Percentiles rank a stretch among this genome's conserved stretches.
Conservation (phyloP, 768 basidiomycete species). For the Auricularia cornea region DNA sequence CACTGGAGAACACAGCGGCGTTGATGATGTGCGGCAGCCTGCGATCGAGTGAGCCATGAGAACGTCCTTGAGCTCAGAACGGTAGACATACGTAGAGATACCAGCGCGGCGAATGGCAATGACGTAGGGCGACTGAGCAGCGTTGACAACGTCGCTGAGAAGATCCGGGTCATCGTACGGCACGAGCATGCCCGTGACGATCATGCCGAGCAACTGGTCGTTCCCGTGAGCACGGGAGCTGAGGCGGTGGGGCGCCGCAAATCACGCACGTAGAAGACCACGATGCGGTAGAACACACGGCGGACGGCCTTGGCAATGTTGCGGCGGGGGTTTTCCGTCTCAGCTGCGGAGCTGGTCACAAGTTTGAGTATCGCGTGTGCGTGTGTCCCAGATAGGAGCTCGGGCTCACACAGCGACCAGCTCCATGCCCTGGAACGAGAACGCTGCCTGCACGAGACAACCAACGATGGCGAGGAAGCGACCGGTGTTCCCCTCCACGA, state of each 20-base stretch:
- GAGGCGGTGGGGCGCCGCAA: neutral
- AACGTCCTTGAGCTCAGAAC: neutral
- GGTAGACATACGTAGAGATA: slow-evolving; percentile 41
- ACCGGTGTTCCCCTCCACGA: slow-evolving; percentile 17
- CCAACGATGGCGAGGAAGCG: slow-evolving; percentile 33
- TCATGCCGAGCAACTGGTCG: slow-evolving; percentile 53
- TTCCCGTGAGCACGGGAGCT: neutral
- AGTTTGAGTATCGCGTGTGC: neutral
- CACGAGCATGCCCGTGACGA: slow-evolving; percentile 75
- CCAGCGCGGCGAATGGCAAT: slow-evolving; percentile 70
- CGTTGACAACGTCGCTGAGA: slow-evolving; percentile 45
- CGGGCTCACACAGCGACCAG: slow-evolving; percentile 52
- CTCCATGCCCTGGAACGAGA: slow-evolving; percentile 75
- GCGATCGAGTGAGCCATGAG: neutral
- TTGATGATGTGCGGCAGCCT: slow-evolving; percentile 65
- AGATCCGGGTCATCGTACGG: slow-evolving; percentile 53
- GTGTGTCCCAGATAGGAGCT: slow-evolving; percentile 12
- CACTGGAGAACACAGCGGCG: slow-evolving; percentile 47
- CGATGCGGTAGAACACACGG: slow-evolving; percentile 72
- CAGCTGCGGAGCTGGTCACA: slow-evolving; percentile 53
- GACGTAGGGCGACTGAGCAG: slow-evolving; percentile 78
- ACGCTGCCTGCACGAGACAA: slow-evolving; percentile 48
- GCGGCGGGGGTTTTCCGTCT: slow-evolving; percentile 68
- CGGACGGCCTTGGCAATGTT: slow-evolving; percentile 71
- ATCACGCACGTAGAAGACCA: slow-evolving; percentile 59